Evolutionary conservation across 1,284 basidiomycete genomes (phyloP).

Genomic region (Fomitopsis betulina): DNA sequence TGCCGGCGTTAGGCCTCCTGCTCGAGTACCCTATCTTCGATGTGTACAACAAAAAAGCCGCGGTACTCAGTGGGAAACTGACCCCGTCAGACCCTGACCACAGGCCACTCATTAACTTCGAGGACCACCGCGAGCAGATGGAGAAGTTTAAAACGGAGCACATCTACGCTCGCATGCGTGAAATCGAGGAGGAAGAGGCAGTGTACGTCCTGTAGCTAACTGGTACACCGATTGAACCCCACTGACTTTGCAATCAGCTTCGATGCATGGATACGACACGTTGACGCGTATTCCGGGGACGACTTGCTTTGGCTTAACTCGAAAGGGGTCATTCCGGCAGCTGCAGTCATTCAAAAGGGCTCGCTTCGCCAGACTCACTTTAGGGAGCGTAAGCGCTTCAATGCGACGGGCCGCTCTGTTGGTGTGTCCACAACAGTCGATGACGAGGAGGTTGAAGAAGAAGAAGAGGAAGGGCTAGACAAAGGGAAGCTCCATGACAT

Average conservation of each 20-base stretch:
- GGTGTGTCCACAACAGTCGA: conserved; percentile 32
- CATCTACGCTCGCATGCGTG: conserved; percentile 83
- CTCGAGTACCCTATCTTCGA: conserved; percentile 90
- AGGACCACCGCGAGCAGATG: conserved; percentile 57
- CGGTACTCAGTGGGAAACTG: conserved; percentile 54
- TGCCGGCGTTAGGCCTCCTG: conserved; percentile 93
- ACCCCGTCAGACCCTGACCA: conserved; percentile 48
- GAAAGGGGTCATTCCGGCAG: conserved; percentile 64
- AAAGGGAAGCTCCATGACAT: conserved; percentile 60
- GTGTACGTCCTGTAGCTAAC: conserved; percentile 51
- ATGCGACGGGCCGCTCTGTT: conserved; percentile 49
- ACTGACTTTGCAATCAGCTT: conserved; percentile 42
- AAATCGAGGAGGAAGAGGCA: conserved; percentile 75
- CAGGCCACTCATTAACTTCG: conserved; percentile 70
- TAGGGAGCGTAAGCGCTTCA: conserved; percentile 60
- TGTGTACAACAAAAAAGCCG: conserved; percentile 70
- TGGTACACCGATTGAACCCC: conserved; percentile 2
- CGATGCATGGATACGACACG: conserved; percentile 67
- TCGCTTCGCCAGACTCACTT: conserved; percentile 58
- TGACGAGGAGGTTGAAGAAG: conserved; percentile 53
- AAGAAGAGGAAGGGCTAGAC: conserved; percentile 55
- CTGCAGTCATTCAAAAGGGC: conserved; percentile 60
- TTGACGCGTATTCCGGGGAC: conserved; percentile 66
- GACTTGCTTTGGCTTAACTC: conserved; percentile 70
- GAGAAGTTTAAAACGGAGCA: conserved; percentile 78